Evolutionary conservation across 768 basidiomycete genomes (phyloP), one percentile per base, ranked within the genome.

Genomic region (Auricularia sp.): DNA sequence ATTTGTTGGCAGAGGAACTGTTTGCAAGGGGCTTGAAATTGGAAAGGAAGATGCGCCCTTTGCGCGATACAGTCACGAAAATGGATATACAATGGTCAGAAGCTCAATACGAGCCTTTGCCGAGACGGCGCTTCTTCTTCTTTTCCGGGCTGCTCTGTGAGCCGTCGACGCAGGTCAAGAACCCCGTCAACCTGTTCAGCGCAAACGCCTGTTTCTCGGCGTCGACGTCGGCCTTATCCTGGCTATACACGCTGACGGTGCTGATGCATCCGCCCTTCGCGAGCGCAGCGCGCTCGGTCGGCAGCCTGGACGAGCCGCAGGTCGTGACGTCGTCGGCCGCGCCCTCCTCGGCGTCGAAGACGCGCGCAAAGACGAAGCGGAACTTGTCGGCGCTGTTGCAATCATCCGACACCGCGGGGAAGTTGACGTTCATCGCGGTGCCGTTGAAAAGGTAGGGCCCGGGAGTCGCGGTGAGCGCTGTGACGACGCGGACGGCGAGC

Each of bases 351-450:
- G 73, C 70, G 4, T 70, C 66, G 21, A 70, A 56, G 21, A 82
- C 72, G n/a, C 82, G 73, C 35, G 82, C 79, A 54, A 82, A 73
- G 1, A 83, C 75, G 67, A 78, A 83, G 62, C 73, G 74, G 73
- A 75, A 82, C 54, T 73, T 74, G 10, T 70, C 65, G 6, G 77
- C 73, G 35, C 69, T 71, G n/a, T 75, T 63, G 67, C 82, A 83
- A 56, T 59, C 64, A 58, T 67, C 67, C 63, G 68, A 74, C 56
- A 70, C 70, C 11, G 78, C 67, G 1, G 80, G 77, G 69, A 78
- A 83, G 73, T 84, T 85, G 68, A 85, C 82, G 70, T 82, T 83
- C 65, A 85, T 65, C 54, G 74, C 75, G 64, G 77, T 73, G 33
- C 76, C 76, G 0, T 71, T 29, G 1, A 82, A 82, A 16, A 82